Evolutionary conservation across 2,329 filamentous ascomycete genomes (phyloP), one percentile per base, ranked within the genome.

Genomic region (Fusarium siculi): DNA sequence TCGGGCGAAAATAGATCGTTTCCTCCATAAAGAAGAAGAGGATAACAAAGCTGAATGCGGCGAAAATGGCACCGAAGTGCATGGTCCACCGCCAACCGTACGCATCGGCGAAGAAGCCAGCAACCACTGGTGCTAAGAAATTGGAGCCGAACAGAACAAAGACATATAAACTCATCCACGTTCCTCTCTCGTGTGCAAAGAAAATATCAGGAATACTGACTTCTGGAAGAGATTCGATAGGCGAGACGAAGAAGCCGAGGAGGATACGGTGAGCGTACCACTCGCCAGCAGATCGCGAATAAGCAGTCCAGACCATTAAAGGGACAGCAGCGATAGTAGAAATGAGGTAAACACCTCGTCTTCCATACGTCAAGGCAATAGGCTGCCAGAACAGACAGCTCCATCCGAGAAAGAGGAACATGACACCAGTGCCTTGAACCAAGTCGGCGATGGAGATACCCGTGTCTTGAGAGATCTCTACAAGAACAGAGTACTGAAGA

Each of bases 381-480:
- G 43, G 43, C n/a, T 63, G 61, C 61, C 55, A 61, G 30, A 63
- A 59, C 2, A 63, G 23, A 49, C 43, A 49, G 7, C 61, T 34
- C 61, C 55, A 63, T 1, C 61, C 61, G 11, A 61, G 55, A 23
- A 49, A 49, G 14, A 63, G 42, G 19, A 61, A 63, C 61, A 63
- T 63, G 12, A 61, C 37, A 5, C 61, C 61, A 3, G 55, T 63
- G 10, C 61, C 61, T 9, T 46, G 39, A 28, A 49, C 57, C 0
- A 63, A 16, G 7, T 63, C 44, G 21, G 43, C 61, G 9, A 61
- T 18, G 1, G 56, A 49, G 5, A 30, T 60, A 14, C 44, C 55
- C 5, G 61, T 62, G 14, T 44, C 61, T n/a, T 49, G 30, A 1
- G 55, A 40, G 21, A 63, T 63, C 1, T 47, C 55, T 0, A 61